phyloP scores from a whole-genome alignment of 768 basidiomycete genomes.

The Phanerochaete sordida region DNA sequence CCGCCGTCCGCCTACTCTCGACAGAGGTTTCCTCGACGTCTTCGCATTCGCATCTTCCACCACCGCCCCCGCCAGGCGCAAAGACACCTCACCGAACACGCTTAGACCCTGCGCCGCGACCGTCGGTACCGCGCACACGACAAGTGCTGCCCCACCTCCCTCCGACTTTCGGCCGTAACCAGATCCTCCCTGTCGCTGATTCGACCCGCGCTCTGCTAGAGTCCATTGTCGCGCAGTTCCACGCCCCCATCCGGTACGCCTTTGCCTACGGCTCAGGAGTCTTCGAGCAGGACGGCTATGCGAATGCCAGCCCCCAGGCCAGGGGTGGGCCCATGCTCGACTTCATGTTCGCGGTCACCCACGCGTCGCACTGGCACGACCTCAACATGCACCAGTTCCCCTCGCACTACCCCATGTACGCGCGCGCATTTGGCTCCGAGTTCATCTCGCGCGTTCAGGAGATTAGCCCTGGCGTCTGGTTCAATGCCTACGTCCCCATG shows the following conservation, averaged over 20 bases:
- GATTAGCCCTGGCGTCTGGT: slow-evolving; percentile 88
- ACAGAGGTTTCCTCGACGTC: slow-evolving; percentile 23
- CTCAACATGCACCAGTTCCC: slow-evolving; percentile 94
- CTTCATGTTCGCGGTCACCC: slow-evolving; percentile 95
- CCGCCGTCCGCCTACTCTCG: slow-evolving; percentile 23
- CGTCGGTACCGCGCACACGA: slow-evolving; percentile 19
- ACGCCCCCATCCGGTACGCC: slow-evolving; percentile 92
- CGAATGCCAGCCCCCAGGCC: slow-evolving; percentile 25
- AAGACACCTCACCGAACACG: slow-evolving; percentile 31
- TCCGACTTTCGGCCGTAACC: slow-evolving; percentile 74
- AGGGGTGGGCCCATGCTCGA: slow-evolving; percentile 78
- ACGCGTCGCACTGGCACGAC: slow-evolving; percentile 89
- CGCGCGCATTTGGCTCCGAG: slow-evolving; percentile 78
- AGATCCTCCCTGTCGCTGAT: slow-evolving; percentile 74
- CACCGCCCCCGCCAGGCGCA: slow-evolving; percentile 31
- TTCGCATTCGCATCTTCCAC: slow-evolving; percentile 10
- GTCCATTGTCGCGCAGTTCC: slow-evolving; percentile 73
- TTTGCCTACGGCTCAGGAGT: slow-evolving; percentile 98
- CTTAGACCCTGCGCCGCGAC: slow-evolving; percentile 42
- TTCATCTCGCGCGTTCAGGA: slow-evolving; percentile 81
- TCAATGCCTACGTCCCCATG: slow-evolving; percentile 86
- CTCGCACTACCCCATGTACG: slow-evolving; percentile 84
- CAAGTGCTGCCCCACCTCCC: slow-evolving; percentile 54
- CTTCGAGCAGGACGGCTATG: slow-evolving; percentile 87
- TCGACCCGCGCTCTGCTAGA: slow-evolving; percentile 80